Evolutionary conservation across 1,284 basidiomycete genomes (phyloP), one percentile per base, ranked within the genome.

Genomic region (Cryptococcus jaspeensis): DNA sequence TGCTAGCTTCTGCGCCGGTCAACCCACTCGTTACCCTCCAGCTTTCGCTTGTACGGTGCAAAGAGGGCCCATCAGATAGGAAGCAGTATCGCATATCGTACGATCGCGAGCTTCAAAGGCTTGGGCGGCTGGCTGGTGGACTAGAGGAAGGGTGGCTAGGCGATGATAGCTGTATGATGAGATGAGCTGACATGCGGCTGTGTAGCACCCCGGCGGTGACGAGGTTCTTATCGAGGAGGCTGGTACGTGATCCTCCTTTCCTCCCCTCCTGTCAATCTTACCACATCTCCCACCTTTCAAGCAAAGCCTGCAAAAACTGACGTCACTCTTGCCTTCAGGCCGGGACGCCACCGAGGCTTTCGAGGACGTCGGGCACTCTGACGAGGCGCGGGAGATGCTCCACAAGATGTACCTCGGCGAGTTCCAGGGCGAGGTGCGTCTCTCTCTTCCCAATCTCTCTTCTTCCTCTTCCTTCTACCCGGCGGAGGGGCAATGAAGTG

Each of bases 341-440:
- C 87, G 88, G 74, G 94, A 99, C 77, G 93, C 92, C 28, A 96
- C 95, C 43, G 96, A 99, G 76, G 92, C 95, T 12, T 99, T 99
- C 72, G 96, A 99, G 81, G 96, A 99, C 77, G 94, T 99, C 48
- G 95, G 96, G 44, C 95, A 99, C 84, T 98, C 94, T 16, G 96
- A 99, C 72, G 96, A 99, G 79, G 96, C 95, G 16, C 87, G 95
- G 58, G 87, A 82, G n/a, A 84, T 96, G 62, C 83, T 99, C 56
- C 84, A 85, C 60, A 84, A 79, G 69, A 82, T 94, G 85, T 78
- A 84, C 52, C 80, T 93, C 50, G 92, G 91, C 50, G 84, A 88
- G 9, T 89, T 94, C 63, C 87, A 89, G 72, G 81, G 86, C 66
- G 81, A 69, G 57, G 79, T 79, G 52, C 59, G 76, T 75, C 40